Evolutionary conservation across 1,284 basidiomycete genomes (phyloP).

Genomic region (Fistulinella cinereoalba): DNA sequence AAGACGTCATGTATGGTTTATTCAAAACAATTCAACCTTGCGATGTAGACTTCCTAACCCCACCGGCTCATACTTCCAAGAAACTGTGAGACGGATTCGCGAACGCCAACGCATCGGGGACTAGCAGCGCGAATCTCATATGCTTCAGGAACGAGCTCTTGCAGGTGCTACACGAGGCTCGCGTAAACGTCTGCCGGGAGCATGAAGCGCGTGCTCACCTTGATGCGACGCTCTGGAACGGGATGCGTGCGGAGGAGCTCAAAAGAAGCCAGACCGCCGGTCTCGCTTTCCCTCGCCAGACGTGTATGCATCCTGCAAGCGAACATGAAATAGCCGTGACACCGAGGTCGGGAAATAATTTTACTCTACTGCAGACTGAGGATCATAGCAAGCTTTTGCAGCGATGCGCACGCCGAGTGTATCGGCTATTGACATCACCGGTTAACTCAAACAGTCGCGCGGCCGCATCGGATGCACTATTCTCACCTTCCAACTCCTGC

Average conservation of each 20-base stretch:
- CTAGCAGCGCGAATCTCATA: constrained; percentile 49
- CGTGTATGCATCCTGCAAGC: constrained; percentile 62
- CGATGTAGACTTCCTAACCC: constrained; percentile 3
- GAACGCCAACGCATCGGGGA: constrained; percentile 43
- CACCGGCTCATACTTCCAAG: constrained; percentile 18
- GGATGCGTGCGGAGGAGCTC: constrained; percentile 79
- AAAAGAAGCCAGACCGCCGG: constrained; percentile 31
- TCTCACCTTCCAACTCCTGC: constrained; percentile 75
- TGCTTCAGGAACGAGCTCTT: constrained; percentile 54
- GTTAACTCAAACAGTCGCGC: constrained; percentile 5
- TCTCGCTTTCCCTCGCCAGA: constrained; percentile 51
- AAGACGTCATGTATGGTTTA: not conserved
- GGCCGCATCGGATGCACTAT: not conserved
- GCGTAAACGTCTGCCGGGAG: not conserved
- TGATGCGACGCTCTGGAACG: constrained; percentile 62
- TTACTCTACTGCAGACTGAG: constrained; percentile 69
- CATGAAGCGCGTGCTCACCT: constrained; percentile 42
- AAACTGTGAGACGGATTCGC: constrained; percentile 26
- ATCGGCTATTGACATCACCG: constrained; percentile 52
- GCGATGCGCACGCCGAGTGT: constrained; percentile 72
- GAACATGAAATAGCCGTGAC: constrained; percentile 2
- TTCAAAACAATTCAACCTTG: not conserved
- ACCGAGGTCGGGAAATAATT: constrained; percentile 16
- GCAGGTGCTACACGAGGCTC: constrained; percentile 43
- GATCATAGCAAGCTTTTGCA: constrained; percentile 81